A percentile compares a stretch with the other conserved stretches of the same genome.
These are phyloP conservation scores for Penicillium samsonianum DNA, from an alignment of 495 filamentous ascomycete species.

Conservation along the genomic window DNA sequence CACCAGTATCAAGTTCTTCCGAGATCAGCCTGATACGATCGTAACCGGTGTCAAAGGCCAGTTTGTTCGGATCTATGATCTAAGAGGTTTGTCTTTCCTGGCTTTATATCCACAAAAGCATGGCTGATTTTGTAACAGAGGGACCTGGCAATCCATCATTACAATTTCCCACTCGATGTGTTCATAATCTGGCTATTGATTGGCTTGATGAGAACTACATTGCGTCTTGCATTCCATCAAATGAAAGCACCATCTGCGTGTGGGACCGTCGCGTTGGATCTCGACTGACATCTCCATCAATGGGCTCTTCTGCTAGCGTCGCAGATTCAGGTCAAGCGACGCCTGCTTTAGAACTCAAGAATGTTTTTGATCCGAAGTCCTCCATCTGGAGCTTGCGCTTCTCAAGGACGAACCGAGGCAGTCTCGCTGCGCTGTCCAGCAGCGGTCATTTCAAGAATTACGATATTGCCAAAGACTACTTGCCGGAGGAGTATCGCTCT, in stretches of 20 bases:
- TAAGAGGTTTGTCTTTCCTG: constrained; percentile 64
- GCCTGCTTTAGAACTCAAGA: constrained; percentile 66
- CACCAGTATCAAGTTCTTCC: constrained; percentile 88
- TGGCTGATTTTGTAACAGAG: constrained; percentile 37
- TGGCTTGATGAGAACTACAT: constrained; percentile 92
- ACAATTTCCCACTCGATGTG: constrained; percentile 76
- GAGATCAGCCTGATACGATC: constrained; percentile 78
- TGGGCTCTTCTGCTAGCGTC: constrained; percentile 37
- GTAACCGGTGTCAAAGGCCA: constrained; percentile 83
- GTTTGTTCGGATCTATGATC: constrained; percentile 84
- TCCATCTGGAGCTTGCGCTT: constrained; percentile 79
- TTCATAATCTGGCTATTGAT: constrained; percentile 89
- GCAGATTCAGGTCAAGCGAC: constrained; percentile 41
- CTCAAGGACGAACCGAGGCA: constrained; percentile 70
- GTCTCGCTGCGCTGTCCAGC: constrained; percentile 73
- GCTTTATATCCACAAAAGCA: constrained; percentile 8
- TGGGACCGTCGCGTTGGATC: constrained; percentile 82
- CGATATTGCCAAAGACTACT: constrained; percentile 65
- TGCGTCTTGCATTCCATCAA: constrained; percentile 73
- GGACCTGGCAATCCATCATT: constrained; percentile 55
- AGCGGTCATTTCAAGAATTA: constrained; percentile 76
- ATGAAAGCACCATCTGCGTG: constrained; percentile 71
- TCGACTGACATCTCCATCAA: constrained; percentile 44
- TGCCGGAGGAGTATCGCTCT: constrained; percentile 42
- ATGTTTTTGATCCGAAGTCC: constrained; percentile 59